Percentiles rank a stretch among this genome's conserved stretches.
phyloP scores from a whole-genome alignment of 345 rosid species.

The Viola odorata region DNA sequence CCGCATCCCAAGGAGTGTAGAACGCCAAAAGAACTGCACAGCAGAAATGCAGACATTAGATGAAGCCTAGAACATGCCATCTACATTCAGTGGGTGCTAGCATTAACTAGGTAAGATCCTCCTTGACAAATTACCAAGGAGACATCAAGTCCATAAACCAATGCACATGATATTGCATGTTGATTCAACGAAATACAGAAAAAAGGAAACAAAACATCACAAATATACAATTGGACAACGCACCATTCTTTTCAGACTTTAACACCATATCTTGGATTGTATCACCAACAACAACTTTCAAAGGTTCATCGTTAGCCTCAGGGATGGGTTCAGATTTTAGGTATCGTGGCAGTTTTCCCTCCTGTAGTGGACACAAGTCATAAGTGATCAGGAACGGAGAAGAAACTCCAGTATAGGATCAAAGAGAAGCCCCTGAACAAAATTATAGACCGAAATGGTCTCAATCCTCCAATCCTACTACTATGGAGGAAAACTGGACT shows the following conservation, averaged over 20 bases:
- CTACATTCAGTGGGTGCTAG: too few relatives aligned
- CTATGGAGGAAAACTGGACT: neutral
- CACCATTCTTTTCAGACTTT: slow-evolving; percentile 86
- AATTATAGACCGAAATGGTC: too few relatives aligned
- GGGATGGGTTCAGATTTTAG: slow-evolving; percentile 91
- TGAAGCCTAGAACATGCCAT: too few relatives aligned
- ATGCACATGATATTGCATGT: too few relatives aligned
- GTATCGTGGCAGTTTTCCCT: slow-evolving; percentile 57
- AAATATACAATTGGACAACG: too few relatives aligned
- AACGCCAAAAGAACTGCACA: slow-evolving; percentile 85
- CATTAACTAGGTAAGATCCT: too few relatives aligned
- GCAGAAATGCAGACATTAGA: too few relatives aligned
- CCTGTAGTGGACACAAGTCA: slow-evolving; percentile 36
- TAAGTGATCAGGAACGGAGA: too few relatives aligned
- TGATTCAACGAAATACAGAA: too few relatives aligned
- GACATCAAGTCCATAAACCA: too few relatives aligned
- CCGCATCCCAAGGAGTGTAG: slow-evolving; percentile 99
- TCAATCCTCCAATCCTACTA: neutral
- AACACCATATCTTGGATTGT: slow-evolving; percentile 68
- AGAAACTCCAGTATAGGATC: neutral
- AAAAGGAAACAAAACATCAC: too few relatives aligned
- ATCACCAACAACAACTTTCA: slow-evolving; percentile 91
- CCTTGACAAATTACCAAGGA: too few relatives aligned
- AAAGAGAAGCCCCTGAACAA: neutral
- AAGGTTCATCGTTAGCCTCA: slow-evolving; percentile 71